Evolutionary conservation across 1,284 basidiomycete genomes (phyloP), one percentile per base, ranked within the genome.

Genomic region (Serendipita sp.): DNA sequence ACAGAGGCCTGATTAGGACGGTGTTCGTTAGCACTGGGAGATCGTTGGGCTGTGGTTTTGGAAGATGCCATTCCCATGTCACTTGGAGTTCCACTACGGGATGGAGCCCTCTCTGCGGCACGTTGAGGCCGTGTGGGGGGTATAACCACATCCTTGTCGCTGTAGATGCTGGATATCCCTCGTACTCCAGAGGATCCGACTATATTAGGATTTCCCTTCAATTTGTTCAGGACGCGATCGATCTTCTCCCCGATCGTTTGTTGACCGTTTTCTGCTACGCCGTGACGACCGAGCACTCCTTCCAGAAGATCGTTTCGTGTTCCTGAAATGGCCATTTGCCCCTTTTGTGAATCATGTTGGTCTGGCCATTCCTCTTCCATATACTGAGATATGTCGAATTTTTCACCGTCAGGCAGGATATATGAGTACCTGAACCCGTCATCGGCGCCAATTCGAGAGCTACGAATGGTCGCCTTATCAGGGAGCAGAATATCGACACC

Each of bases 331-430:
- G 62, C 17, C 35, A 63, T 58, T 15, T 63, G 35, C n/a, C 60
- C 50, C 62, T 61, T 49, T 22, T 64, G 61, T 22, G 63, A 60
- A 60, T 62, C 63, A 68, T 70, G 26, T 65, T 66, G 69, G 73
- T 62, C 70, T 75, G 66, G 68, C 78, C 86, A 86, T 68, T 93
- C 94, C 70, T 89, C 84, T 71, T 94, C 91, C 42, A 96, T 82
- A 64, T 96, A 88, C 65, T 93, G 85, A 69, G 89, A 93, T 70
- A 97, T 92, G 71, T 97, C 94, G 68, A 85, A 87, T 2, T 87
- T 87, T 72, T 90, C 88, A 6, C 92, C 91, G 65, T 88, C 88
- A 1, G 82, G 80, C 66, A 91, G 86, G 47, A 96, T 85, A 70
- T 93, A 96, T 32, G 92, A 95, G 71, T 97, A 97, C 0, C 93